Evolutionary conservation across 1,284 basidiomycete genomes (phyloP).

Genomic region (Athelia sp.): DNA sequence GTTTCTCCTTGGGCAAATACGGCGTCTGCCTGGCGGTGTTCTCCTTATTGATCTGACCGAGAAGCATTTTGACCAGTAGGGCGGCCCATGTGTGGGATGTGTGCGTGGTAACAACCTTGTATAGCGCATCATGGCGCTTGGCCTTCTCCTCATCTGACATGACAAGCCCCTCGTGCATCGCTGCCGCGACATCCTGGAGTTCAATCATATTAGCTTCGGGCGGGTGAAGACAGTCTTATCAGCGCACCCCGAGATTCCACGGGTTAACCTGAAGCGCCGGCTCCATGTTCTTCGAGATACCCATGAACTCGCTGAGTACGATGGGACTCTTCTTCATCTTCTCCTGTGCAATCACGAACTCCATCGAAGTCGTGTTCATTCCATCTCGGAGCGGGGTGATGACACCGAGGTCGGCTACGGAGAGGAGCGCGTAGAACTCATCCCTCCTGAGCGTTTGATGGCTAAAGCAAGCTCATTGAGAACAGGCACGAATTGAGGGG

Average conservation of each 20-base stretch:
- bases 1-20: conserved; percentile 63
- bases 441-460: conserved; percentile 97
- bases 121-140: conserved; percentile 70
- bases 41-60: conserved; percentile 77
- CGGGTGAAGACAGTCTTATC: background rate
- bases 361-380: conserved; percentile 99
- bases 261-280: conserved; percentile 84
- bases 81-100: conserved; percentile 97
- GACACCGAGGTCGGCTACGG: conserved; percentile 91
- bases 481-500: no score
- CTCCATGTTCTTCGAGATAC: conserved; percentile 85
- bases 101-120: conserved; percentile 88
- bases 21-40: conserved; percentile 88
- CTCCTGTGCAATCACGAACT: conserved; percentile 93
- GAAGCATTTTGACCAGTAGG: conserved; percentile 83
- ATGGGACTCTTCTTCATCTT: conserved; percentile 79
- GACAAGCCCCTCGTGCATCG: conserved; percentile 84
- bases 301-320: conserved; percentile 97
- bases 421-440: conserved; percentile 97
- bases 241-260: conserved; percentile 79
- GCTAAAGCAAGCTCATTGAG: no score
- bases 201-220: background rate
- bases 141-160: conserved; percentile 82
- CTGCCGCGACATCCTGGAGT: conserved; percentile 82
- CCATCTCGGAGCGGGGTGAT: conserved; percentile 96